Base-by-base conservation (phyloP, 805 yeast genomes). In the Wickerhamomyces bisporus region DNA sequence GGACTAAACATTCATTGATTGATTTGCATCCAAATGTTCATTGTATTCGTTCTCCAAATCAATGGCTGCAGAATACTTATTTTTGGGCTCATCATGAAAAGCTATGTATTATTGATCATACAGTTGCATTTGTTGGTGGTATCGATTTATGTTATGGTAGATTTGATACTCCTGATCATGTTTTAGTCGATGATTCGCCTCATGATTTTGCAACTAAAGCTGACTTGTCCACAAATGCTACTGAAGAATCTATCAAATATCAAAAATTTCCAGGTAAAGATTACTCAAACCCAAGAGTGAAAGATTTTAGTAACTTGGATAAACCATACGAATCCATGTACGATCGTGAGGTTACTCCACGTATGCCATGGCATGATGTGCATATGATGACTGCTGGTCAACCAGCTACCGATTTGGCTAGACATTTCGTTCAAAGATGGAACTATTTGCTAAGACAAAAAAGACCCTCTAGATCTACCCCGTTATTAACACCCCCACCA, bases 301-400 rank as follows among this genome's bases (percentile, higher is more conserved):
- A 82, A 52, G 99, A 93, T 58, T 93, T 93, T 57, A 74, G 59
- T 53, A 81, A 73, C 4, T 69, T 93, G 41, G 86, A 88, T 45
- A 77, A 79, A 49, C 98, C 98, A 2, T 87, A 81, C 53, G 94
- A 86, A 35, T 86, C 86, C 17, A 83, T 91, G 93, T 87, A 87
- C 55, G 95, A 93, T 59, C 73, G 99, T 43, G 67, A 73, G 13
- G 60, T 60, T 15, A 72, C 76, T 16, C 98, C 98, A 3, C 75
- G 99, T 51, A 93, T 93, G 99, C 98, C 98, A 9, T 93, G 98
- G 99, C 99, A 93, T 61, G 99, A 93, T 70, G 86, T 93, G 27
- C 98, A 93, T 49, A 93, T 89, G 95, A 79, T 88, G 64, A 79
- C 94, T 1, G 77, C 89, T 3, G 99, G 99, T 12, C 94, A 89